Evolutionary conservation across 495 filamentous ascomycete genomes (phyloP), one percentile per base, ranked within the genome.

Genomic region (Lepraria neglecta): DNA sequence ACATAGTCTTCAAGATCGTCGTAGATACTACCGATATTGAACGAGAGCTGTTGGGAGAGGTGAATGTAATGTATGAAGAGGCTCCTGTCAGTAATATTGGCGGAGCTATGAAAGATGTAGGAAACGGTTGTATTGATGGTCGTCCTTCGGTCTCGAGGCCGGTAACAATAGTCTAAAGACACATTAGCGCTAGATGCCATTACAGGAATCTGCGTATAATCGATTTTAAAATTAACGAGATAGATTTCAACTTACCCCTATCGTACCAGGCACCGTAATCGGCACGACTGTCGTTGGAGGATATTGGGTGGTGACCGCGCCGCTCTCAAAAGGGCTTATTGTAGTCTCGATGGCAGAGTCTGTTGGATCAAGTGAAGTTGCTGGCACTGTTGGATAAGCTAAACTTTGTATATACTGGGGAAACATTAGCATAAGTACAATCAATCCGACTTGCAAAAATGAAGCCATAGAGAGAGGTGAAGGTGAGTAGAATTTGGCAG

Each of bases 121-220:
- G 74, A 46, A 74, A 78, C 21, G 76, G 76, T 58, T 61, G 69
- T 31, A 73, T 46, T 21, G 71, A 69, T 42, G 72, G 65, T 68
- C 71, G 74, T 19, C 78, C 79, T n/a, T 75, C 70, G 14, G 69
- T 68, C 38, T 80, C 72, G 19, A 82, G 69, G 12, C 62, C 63
- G 11, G 72, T 72, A 10, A 73, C 75, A 58, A 75, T 76, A 35
- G 68, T 69, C 74, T 78, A 52, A 40, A 38, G 35, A 38, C 12
- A 12, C 12, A 7, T 38, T 38, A 38, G 35, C 35, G 35, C 4
- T 10, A 38, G 6, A 12, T 38, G 9, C 35, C 9, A 7, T 10
- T 38, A 38, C 12, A 2, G 9, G 35, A 38, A 12, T 38, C 35
- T 38, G 35, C 35, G 35, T 2, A 11, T 7, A 38, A 2, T 3